A percentile compares a stretch with the other conserved stretches of the same genome.
phyloP scores from a whole-genome alignment of 2,329 filamentous ascomycete genomes.

The Pezicula neosporulosa region DNA sequence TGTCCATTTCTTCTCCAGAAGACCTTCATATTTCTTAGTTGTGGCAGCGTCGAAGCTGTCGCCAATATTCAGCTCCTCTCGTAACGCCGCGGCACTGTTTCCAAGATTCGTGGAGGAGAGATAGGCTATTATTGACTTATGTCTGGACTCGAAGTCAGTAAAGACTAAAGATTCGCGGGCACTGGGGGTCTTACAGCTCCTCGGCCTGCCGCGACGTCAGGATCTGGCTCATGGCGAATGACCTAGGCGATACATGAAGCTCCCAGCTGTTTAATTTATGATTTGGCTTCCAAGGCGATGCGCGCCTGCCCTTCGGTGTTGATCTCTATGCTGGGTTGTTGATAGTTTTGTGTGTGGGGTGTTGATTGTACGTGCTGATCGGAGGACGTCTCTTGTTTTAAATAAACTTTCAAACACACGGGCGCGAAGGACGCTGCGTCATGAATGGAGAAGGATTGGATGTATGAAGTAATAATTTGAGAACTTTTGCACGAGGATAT shows the following conservation, averaged over 20 bases:
- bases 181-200: conserved; percentile 66
- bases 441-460: no score
- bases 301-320: conserved; percentile 11
- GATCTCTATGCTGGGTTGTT: background rate
- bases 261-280: conserved; percentile 5
- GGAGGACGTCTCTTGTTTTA: no score
- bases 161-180: conserved; percentile 8
- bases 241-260: conserved; percentile 9
- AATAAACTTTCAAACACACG: no score
- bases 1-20: conserved; percentile 98
- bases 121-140: conserved; percentile 93
- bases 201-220: conserved; percentile 79
- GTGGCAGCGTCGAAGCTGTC: conserved; percentile 72
- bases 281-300: conserved; percentile 14
- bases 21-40: conserved; percentile 88
- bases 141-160: conserved; percentile 46
- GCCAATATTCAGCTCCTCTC: conserved; percentile 72
- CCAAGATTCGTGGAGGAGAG: conserved; percentile 70
- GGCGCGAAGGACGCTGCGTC: no score
- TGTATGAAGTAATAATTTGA: no score
- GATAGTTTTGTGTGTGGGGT: background rate
- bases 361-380: background rate
- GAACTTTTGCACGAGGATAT: no score
- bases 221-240: conserved; percentile 63
- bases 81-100: conserved; percentile 66